Percentiles rank a stretch among this genome's conserved stretches.
Conservation (phyloP, 768 basidiomycete species). For the Boletus sensibilis region DNA sequence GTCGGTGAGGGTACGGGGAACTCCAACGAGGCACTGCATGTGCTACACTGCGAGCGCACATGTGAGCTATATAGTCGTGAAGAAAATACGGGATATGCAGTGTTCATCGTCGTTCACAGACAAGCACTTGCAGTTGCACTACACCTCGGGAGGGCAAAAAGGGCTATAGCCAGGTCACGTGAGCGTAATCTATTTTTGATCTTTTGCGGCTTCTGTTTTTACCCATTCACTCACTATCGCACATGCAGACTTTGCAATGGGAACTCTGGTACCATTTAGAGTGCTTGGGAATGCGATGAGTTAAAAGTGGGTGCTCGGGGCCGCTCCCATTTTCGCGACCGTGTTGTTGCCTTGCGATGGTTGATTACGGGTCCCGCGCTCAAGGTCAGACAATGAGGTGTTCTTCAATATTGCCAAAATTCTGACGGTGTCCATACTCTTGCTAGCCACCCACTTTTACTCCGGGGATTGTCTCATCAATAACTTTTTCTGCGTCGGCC, state of each 20-base stretch:
- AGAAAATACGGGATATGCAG: constrained; percentile 48
- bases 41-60: constrained; percentile 58
- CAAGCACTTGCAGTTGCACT: neutral
- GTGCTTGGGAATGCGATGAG: neutral
- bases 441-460: neutral
- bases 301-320: neutral
- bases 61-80: constrained; percentile 70
- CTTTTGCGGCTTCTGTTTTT: too few species aligned
- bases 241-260: neutral
- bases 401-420: neutral
- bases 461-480: neutral
- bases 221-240: neutral
- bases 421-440: neutral
- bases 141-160: constrained; percentile 2
- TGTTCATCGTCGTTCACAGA: constrained; percentile 41
- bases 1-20: constrained; percentile 63
- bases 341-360: too few species aligned
- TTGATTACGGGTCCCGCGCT: too few species aligned
- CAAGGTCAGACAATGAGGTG: too few species aligned
- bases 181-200: neutral
- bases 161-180: constrained; percentile 18
- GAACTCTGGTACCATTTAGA: neutral
- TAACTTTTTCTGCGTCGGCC: neutral
- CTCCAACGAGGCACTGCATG: constrained; percentile 58
- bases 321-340: neutral